These are phyloP conservation scores for Leccinum broughii DNA, from an alignment of 768 basidiomycete species.

Conservation along the genomic window DNA sequence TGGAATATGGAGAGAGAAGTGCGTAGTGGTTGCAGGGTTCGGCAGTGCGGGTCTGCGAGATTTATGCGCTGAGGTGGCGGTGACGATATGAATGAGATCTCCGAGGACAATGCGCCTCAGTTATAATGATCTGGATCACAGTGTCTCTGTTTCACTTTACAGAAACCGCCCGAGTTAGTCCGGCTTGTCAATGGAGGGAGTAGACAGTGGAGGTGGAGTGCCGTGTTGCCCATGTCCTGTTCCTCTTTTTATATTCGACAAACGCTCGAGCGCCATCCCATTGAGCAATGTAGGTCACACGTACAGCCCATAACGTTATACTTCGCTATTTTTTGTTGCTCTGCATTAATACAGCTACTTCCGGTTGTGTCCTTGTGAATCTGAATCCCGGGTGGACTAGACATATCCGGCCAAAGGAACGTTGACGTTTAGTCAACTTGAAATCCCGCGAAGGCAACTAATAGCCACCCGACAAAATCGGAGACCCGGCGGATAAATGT, in stretches of 20 bases:
- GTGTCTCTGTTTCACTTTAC: conserved; percentile 9
- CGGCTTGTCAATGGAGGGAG: too few relatives aligned
- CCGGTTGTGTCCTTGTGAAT: neutral
- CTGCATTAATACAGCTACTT: neutral
- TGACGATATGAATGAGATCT: conserved; percentile 6
- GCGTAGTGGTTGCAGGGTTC: neutral
- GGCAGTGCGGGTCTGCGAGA: neutral
- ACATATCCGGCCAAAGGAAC: neutral
- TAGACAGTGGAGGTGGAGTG: neutral
- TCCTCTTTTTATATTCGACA: neutral
- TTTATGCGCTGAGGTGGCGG: conserved; percentile 7
- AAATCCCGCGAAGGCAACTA: neutral
- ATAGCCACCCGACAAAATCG: neutral
- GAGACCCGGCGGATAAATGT: neutral
- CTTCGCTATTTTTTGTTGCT: neutral
- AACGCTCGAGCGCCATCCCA: neutral
- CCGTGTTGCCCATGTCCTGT: too few relatives aligned
- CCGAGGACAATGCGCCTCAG: conserved; percentile 2
- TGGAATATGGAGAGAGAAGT: neutral
- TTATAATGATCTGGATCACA: conserved; percentile 7
- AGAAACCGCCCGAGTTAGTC: neutral
- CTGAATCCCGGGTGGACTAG: neutral
- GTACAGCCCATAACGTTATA: neutral
- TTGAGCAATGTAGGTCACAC: too few relatives aligned
- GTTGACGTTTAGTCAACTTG: neutral